These are phyloP conservation scores for Dacryopinax primogenitus DNA, from an alignment of 768 basidiomycete species.

Conservation along the genomic window DNA sequence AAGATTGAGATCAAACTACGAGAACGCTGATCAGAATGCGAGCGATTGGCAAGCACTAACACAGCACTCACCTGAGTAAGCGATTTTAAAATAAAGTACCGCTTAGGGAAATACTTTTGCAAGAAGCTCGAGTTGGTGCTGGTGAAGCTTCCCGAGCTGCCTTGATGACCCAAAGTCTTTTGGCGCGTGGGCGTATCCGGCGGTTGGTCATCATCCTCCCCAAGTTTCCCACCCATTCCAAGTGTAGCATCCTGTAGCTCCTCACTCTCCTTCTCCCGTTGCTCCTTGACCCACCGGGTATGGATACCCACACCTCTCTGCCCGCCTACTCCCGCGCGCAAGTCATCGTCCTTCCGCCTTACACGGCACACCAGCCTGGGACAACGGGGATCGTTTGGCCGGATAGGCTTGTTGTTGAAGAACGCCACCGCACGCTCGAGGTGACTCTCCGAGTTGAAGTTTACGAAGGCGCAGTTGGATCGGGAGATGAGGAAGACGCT, in stretches of 20 bases:
- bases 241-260: neutral
- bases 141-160: constrained; percentile 55
- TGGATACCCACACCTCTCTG: constrained; percentile 83
- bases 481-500: constrained; percentile 89
- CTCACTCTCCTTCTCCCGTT: constrained; percentile 27
- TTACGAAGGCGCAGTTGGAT: constrained; percentile 91
- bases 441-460: constrained; percentile 54
- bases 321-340: constrained; percentile 79
- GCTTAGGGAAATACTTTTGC: constrained; percentile 58
- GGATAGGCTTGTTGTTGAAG: constrained; percentile 61
- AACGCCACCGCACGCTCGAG: constrained; percentile 52
- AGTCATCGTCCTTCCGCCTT: constrained; percentile 67
- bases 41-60: neutral
- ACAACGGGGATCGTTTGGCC: constrained; percentile 59
- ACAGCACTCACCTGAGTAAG: constrained; percentile 49
- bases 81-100: constrained; percentile 90
- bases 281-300: constrained; percentile 60
- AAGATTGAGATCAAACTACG: constrained; percentile 61
- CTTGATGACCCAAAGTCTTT: constrained; percentile 25
- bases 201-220: constrained; percentile 18
- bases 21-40: constrained; percentile 12
- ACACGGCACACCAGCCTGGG: constrained; percentile 72
- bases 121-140: constrained; percentile 80
- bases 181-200: constrained; percentile 10
- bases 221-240: neutral